Percentiles rank a stretch among this genome's conserved stretches.
phyloP scores from a whole-genome alignment of 768 basidiomycete genomes.

The Sarcomyxa edulis region DNA sequence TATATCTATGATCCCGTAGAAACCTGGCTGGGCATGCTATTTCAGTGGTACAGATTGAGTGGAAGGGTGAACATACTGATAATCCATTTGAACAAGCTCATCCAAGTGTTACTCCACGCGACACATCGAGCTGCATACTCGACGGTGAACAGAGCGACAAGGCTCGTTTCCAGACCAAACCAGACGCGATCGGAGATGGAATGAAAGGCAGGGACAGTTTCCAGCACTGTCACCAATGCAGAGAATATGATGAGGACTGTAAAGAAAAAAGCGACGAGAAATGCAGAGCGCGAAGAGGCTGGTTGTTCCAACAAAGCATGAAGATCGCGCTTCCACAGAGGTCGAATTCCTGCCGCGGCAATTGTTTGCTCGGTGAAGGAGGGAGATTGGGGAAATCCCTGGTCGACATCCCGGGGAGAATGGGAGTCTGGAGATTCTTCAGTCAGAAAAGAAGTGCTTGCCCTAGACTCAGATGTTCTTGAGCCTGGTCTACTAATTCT shows the following conservation, averaged over 20 bases:
- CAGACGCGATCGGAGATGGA: conserved; percentile 63
- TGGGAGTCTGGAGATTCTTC: conserved; percentile 29
- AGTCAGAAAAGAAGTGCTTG: no score
- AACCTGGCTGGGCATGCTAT: conserved; percentile 39
- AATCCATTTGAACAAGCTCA: conserved; percentile 55
- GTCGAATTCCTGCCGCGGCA: conserved; percentile 30
- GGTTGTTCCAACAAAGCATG: conserved; percentile 78
- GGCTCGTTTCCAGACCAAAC: conserved; percentile 83
- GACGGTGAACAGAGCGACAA: conserved; percentile 82
- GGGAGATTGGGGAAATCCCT: conserved; percentile 30
- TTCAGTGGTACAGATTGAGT: conserved; percentile 8
- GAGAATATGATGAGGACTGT: conserved; percentile 72
- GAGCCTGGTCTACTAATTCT: conserved; percentile 20
- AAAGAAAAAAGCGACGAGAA: conserved; percentile 65
- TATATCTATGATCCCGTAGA: conserved; percentile 83
- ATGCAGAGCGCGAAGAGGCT: conserved; percentile 69
- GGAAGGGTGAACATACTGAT: conserved; percentile 43
- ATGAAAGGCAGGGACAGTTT: conserved; percentile 77
- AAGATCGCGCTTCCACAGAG: conserved; percentile 59
- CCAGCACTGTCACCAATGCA: conserved; percentile 71
- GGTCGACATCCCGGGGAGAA: conserved; percentile 29
- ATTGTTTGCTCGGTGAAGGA: conserved; percentile 30
- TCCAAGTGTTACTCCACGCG: conserved; percentile 73
- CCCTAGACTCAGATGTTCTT: no score
- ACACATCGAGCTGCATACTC: conserved; percentile 72